A percentile compares a stretch with the other conserved stretches of the same genome.
Evolutionary conservation across 176 grass and related monocot species (phyloP).

Genomic region (Bonia amplexicaulis): DNA sequence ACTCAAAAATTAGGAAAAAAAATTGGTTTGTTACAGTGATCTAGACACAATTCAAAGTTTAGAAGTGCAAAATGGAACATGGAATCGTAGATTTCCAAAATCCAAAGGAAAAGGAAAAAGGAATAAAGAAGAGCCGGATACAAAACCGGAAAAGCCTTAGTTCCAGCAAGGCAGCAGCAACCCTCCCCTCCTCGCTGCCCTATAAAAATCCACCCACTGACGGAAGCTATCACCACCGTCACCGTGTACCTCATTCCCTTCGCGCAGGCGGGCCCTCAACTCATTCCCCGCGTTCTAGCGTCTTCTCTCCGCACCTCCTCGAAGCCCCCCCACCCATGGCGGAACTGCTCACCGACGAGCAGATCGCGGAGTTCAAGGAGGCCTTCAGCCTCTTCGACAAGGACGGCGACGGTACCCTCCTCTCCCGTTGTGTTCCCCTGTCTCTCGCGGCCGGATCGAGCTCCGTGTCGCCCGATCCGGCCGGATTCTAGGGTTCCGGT

Average conservation of each 20-base stretch:
- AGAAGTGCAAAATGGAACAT: neutral
- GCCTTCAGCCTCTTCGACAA: conserved; percentile 98
- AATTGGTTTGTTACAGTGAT: too few species aligned
- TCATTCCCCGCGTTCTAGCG: neutral
- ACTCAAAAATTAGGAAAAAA: too few species aligned
- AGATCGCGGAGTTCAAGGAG: conserved; percentile 95
- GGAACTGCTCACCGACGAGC: conserved; percentile 81
- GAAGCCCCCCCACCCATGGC: conserved; percentile 57
- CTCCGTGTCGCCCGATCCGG: conserved; percentile 9
- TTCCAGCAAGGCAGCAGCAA: neutral
- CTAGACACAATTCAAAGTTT: neutral
- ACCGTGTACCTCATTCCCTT: neutral
- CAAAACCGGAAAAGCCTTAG: conserved; percentile 27
- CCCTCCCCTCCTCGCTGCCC: neutral
- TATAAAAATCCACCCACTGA: conserved; percentile 27
- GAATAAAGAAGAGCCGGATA: neutral
- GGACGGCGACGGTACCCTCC: conserved; percentile 71
- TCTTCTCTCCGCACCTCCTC: neutral
- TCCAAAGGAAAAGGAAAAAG: neutral
- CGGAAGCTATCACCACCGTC: neutral
- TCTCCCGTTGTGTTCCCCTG: neutral
- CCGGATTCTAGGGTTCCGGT: neutral
- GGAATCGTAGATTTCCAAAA: neutral
- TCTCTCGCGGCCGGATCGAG: conserved; percentile 18
- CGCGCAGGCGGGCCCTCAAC: neutral